Evolutionary conservation across 768 basidiomycete genomes (phyloP), one percentile per base, ranked within the genome.

Genomic region (Pisolithus orientalis): DNA sequence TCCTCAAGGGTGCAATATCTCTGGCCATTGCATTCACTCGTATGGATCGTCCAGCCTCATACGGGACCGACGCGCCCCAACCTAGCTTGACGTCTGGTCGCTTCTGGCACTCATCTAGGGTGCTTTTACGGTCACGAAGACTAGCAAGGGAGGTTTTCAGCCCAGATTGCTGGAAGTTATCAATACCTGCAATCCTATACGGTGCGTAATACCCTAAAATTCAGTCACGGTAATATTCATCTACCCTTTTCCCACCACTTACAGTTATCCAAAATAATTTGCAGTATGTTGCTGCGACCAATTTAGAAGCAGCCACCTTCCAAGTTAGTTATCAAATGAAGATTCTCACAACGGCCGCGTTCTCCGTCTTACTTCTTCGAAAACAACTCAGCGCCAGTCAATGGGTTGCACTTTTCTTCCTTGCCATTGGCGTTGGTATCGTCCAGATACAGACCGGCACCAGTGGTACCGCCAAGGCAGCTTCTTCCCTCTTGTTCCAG

Each of bases 301-400:
- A 98, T 69, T 75, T 98, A 54, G 87, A 93, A 58, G 93, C 90
- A 14, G 94, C 94, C 21, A 96, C 94, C 14, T 98, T 98, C 71
- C 94, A 96, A 69, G 93, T 95, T 65, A 90, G 85, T 42, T 94
- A 94, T 70, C 93, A 95, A 68, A 95, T 95, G 93, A 95, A 95
- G 70, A 93, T 95, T 63, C 82, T 95, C 58, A 94, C 93, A 37
- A 95, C 93, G 21, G 93, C 91, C 16, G 88, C 79, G 39, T 94
- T 94, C 68, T 91, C 89, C 21, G 91, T 94, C 40, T 59, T 89
- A 5, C 75, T 95, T 28, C 77, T 94, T 28, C 82, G 89, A 55
- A 88, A 85, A 64, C 82, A 83, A 60, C 72, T 97, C 34, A 79
- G 77, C 27, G 72, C 78, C 1, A 74, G 71, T 32, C 92, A 96